These are phyloP conservation scores for Talaromyces trachyspermus DNA, from an alignment of 495 filamentous ascomycete species.

Conservation along the genomic window DNA sequence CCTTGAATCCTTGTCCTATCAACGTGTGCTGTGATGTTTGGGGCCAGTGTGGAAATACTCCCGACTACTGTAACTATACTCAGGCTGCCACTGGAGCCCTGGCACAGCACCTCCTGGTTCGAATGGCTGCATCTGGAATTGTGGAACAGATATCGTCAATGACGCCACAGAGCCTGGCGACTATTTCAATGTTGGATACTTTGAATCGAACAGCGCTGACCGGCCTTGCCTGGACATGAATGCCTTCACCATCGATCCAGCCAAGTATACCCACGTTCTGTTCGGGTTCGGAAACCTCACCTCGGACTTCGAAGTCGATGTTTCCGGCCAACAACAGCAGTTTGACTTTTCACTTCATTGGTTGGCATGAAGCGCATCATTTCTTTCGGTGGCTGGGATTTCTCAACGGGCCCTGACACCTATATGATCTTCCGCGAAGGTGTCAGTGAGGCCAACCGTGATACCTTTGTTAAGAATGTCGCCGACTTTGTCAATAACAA, in stretches of 20 bases:
- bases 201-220: conserved; percentile 6
- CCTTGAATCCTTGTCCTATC: conserved; percentile 21
- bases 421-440: conserved; percentile 32
- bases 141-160: conserved; percentile 31
- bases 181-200: conserved; percentile 12
- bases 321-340: conserved; percentile 17
- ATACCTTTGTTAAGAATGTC: conserved; percentile 28
- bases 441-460: conserved; percentile 25
- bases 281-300: conserved; percentile 36
- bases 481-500: conserved; percentile 23
- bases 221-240: conserved; percentile 18
- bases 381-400: conserved; percentile 43
- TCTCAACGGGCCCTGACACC: conserved; percentile 26
- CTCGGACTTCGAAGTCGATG: conserved; percentile 16
- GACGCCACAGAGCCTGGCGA: conserved; percentile 3
- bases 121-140: conserved; percentile 43
- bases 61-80: conserved; percentile 37
- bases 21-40: conserved; percentile 29
- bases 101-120: conserved; percentile 25
- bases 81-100: conserved; percentile 22
- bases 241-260: conserved; percentile 12
- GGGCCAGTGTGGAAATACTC: conserved; percentile 42
- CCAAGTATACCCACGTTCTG: conserved; percentile 36
- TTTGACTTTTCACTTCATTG: conserved; percentile 20
- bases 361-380: conserved; percentile 27